These are phyloP conservation scores for Penicillium soppii DNA, from an alignment of 495 filamentous ascomycete species.

Conservation along the genomic window DNA sequence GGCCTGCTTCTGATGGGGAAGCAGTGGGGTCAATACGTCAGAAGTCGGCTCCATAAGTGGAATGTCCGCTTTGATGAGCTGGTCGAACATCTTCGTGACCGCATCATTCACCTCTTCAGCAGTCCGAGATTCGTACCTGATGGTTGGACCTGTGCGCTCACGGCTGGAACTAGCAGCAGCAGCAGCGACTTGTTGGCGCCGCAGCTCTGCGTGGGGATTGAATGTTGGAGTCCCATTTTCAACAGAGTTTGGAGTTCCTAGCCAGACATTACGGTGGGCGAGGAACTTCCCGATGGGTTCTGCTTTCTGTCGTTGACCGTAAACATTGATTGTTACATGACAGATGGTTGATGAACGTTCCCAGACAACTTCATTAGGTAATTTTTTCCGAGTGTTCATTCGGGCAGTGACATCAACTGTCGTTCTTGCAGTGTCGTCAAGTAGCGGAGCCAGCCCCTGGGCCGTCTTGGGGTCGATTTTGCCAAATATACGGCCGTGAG, in stretches of 20 bases:
- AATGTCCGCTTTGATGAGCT: conserved; percentile 70
- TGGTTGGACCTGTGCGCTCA: conserved; percentile 19
- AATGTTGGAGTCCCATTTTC: conserved; percentile 63
- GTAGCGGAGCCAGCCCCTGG: conserved; percentile 62
- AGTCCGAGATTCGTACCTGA: conserved; percentile 58
- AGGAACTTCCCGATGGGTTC: conserved; percentile 63
- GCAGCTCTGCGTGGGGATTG: conserved; percentile 64
- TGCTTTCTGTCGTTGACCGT: conserved; percentile 70
- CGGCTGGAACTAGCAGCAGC: conserved; percentile 17
- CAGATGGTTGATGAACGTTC: conserved; percentile 51
- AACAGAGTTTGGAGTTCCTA: conserved; percentile 60
- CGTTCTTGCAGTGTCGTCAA: conserved; percentile 59
- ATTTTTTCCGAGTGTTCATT: conserved; percentile 59
- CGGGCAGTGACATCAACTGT: conserved; percentile 64
- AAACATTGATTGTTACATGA: conserved; percentile 69
- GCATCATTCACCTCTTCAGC: conserved; percentile 83
- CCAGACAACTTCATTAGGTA: conserved; percentile 55
- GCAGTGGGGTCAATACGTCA: conserved; percentile 64
- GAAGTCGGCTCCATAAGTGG: conserved; percentile 68
- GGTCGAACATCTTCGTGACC: conserved; percentile 85
- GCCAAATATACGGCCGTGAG: conserved; percentile 68
- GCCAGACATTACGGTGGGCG: conserved; percentile 59
- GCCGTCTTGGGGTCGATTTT: conserved; percentile 70
- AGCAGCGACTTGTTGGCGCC: conserved; percentile 32
- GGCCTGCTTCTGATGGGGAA: conserved; percentile 89